These are phyloP conservation scores for Allantophomopsis cytisporea DNA, from an alignment of 2,329 filamentous ascomycete species.

Conservation along the genomic window DNA sequence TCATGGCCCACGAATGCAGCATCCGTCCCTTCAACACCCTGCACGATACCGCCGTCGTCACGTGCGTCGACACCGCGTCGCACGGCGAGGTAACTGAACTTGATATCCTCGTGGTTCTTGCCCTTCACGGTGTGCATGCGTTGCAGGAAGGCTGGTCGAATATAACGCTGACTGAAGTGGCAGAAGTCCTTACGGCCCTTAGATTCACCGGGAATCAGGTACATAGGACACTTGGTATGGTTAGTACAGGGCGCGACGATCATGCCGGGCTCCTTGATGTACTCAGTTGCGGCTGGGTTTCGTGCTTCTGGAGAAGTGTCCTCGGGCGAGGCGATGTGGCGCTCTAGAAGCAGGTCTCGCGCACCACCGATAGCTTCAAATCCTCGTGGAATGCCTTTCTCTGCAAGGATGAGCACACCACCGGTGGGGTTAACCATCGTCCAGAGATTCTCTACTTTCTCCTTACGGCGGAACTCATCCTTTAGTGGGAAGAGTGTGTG, in stretches of 20 bases:
- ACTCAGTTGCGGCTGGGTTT: constrained; percentile 10
- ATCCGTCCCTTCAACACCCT: constrained; percentile 44
- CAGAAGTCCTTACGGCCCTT: constrained; percentile 79
- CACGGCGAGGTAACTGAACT: constrained; percentile 81
- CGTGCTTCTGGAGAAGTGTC: constrained; percentile 25
- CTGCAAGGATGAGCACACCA: constrained; percentile 73
- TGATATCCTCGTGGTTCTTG: constrained; percentile 78
- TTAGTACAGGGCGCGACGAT: constrained; percentile 75
- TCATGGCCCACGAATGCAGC: constrained; percentile 65
- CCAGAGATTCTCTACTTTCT: constrained; percentile 82
- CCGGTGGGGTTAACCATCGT: constrained; percentile 70
- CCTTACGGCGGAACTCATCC: constrained; percentile 64
- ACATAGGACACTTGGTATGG: constrained; percentile 83
- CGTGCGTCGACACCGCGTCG: constrained; percentile 55
- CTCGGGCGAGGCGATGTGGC: constrained; percentile 54
- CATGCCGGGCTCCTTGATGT: constrained; percentile 41
- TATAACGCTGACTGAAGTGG: constrained; percentile 80
- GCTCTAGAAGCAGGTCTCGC: constrained; percentile 62
- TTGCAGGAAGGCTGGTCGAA: constrained; percentile 72
- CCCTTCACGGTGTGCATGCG: constrained; percentile 53
- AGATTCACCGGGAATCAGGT: constrained; percentile 53
- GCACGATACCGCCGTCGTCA: constrained; percentile 21
- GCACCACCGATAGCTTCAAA: constrained; percentile 88
- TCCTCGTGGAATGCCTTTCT: constrained; percentile 82
- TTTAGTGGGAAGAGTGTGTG: constrained; percentile 67